Evolutionary conservation across 1,139 yeast species (phyloP).

Genomic region (Zygosaccharomyces sapae): DNA sequence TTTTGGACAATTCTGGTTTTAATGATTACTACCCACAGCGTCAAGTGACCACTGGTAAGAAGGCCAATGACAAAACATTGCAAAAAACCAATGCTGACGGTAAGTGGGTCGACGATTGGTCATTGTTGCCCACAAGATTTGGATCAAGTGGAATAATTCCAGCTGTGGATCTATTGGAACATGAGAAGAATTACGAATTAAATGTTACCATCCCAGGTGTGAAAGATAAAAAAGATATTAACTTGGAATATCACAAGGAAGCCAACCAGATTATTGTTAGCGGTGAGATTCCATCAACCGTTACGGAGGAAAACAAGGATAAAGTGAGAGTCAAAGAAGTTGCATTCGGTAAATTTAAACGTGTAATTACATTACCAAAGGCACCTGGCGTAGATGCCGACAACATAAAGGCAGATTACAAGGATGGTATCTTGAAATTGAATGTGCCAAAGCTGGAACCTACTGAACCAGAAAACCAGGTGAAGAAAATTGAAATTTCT

Average conservation of each 20-base stretch:
- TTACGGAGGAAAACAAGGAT: slow-evolving; percentile 24
- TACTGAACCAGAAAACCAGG: slow-evolving; percentile 28
- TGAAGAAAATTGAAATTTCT: slow-evolving; percentile 38
- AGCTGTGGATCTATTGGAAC: slow-evolving; percentile 43
- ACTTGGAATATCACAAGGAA: slow-evolving; percentile 41
- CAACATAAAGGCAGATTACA: slow-evolving; percentile 40
- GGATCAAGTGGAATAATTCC: slow-evolving; percentile 32
- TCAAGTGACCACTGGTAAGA: slow-evolving; percentile 9
- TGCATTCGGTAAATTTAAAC: slow-evolving; percentile 40
- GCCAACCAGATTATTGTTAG: slow-evolving; percentile 39
- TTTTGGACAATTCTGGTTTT: slow-evolving; percentile 29
- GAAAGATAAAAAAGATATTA: slow-evolving; percentile 37
- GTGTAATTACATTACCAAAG: slow-evolving; percentile 40
- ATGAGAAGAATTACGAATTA: slow-evolving; percentile 39
- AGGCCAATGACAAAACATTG: slow-evolving; percentile 12
- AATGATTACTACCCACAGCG: slow-evolving; percentile 18
- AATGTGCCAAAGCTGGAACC: slow-evolving; percentile 39
- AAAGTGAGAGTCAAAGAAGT: slow-evolving; percentile 39
- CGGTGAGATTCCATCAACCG: slow-evolving; percentile 37
- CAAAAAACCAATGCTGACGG: slow-evolving; percentile 18
- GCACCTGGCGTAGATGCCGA: slow-evolving; percentile 40
- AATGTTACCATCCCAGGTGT: slow-evolving; percentile 44
- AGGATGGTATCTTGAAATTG: slow-evolving; percentile 41
- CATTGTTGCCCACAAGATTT: slow-evolving; percentile 22
- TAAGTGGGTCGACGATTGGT: slow-evolving; percentile 28